phyloP scores from a whole-genome alignment of 2,329 filamentous ascomycete species.

The Colletotrichum orchidophilum region DNA sequence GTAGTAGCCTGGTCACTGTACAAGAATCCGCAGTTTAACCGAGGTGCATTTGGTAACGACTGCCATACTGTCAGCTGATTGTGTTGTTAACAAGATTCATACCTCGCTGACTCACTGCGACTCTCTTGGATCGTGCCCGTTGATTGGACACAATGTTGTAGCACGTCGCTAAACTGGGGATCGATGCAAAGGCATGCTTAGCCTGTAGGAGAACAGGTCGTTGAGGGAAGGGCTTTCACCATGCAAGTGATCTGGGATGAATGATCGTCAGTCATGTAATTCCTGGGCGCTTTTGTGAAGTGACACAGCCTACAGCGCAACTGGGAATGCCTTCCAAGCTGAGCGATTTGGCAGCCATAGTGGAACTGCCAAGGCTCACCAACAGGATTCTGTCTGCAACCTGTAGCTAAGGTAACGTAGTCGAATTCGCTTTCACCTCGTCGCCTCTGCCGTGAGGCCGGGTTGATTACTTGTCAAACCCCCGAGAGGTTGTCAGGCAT shows the following conservation, averaged over 20 bases:
- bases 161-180: conserved; percentile 35
- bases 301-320: background rate
- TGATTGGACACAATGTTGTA: conserved; percentile 39
- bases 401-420: too few relatives aligned
- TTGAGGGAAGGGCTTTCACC: background rate
- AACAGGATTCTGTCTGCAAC: too few relatives aligned
- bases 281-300: background rate
- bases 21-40: background rate
- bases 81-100: background rate
- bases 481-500: too few relatives aligned
- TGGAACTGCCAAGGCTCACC: background rate
- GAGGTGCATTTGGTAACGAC: background rate
- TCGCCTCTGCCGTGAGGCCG: too few relatives aligned
- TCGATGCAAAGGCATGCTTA: conserved; percentile 45
- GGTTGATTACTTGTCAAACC: too few relatives aligned
- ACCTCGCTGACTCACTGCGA: conserved; percentile 39
- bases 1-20: background rate
- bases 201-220: conserved; percentile 39
- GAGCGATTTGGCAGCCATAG: background rate
- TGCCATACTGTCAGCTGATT: background rate
- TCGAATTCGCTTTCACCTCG: too few relatives aligned
- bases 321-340: background rate
- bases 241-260: conserved; percentile 10
- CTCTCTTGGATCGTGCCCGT: conserved; percentile 43
- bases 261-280: background rate